Evolutionary conservation across 768 basidiomycete species (phyloP), one percentile per base, ranked within the genome.

Genomic region (Pleurotus ostreatus): DNA sequence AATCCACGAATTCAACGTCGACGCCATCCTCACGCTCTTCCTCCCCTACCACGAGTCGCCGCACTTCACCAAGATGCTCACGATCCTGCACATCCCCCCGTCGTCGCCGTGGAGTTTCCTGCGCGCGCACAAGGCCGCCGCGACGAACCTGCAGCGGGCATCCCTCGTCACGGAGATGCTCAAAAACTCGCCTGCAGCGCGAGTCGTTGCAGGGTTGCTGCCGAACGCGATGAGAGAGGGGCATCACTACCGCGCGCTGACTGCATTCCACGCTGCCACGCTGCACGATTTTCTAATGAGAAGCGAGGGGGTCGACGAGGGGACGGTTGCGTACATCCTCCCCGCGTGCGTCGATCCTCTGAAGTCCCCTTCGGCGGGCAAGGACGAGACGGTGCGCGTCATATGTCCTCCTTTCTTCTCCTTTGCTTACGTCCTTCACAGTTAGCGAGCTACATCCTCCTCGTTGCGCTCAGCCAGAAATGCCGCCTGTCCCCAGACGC

Each of bases 31-130:
- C 5, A 72, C 85, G 6, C 75, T 94, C 20, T 98, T 98, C 71
- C 73, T 98, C 26, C 97, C 97, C 0, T 98, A 96, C 66, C 94
- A 98, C 64, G 92, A 95, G 62, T 90, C 95, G 4, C 86, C 91
- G 0, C 94, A 98, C 67, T 98, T 98, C 69, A 81, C 88, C 7
- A 96, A 97, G 63, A 92, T 98, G 79, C 76, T 97, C 22, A 84
- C 89, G 2, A 93, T 99, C 62, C 73, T 98, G 53, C 82, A 87
- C 62, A 80, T 93, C 56, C 77, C 79, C 61, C 75, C 78, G 18
- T 80, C 81, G 55, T 80, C 88, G 0, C 64, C 73, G 0, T 90
- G 87, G 80, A 74, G 78, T 16, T 89, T 92, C 64, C 78, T 96
- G 23, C 68, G 83, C 2, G 80, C 89, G 0, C 89, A 85, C 71